Evolutionary conservation across 139 green algal species (phyloP), one percentile per base, ranked within the genome.

Genomic region (Chloropicon primus): DNA sequence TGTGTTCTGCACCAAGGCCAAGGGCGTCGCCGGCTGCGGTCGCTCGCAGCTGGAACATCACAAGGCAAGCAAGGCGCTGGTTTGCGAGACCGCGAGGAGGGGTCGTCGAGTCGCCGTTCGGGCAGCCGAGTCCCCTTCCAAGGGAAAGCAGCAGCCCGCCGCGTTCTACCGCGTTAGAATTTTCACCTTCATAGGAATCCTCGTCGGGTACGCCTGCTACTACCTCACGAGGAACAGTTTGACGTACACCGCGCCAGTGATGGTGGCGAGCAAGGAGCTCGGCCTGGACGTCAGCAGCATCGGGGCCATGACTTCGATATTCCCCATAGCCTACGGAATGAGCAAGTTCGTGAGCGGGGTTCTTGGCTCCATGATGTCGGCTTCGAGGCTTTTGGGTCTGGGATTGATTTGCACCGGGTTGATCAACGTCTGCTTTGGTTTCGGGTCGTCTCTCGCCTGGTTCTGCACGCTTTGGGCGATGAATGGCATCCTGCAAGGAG

Each of bases 171-270:
- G 80, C 21, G 80, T 85, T 1, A 85, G 91, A 2, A 76, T 89
- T 62, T 62, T 93, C 25, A 90, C 90, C 1, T 96, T 96, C 82
- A 74, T 86, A 0, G 87, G 86, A 54, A 94, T 96, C 75, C 89
- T 94, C 22, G 78, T 93, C 24, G 91, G 91, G 84, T 96, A 95
- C 82, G 86, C 88, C 3, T 92, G 83, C 76, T 97, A 96, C 85
- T 98, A 98, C 87, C 86, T 98, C 22, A 97, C 93, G 0, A 87
- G 94, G 21, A 96, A 96, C 87, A 90, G 80, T 29, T 82, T 98
- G n/a, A 96, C 90, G 25, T 98, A 96, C 85, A 92, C 91, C 0
- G 90, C 92, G 0, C 93, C 93, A 22, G 89, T 91, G 23, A 97
- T 98, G 93, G 89, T 98, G 41, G 88, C 93, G 10, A 90, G 96